Evolutionary conservation across 2,329 filamentous ascomycete genomes (phyloP), one percentile per base, ranked within the genome.

Genomic region (Talaromyces verruculosus): DNA sequence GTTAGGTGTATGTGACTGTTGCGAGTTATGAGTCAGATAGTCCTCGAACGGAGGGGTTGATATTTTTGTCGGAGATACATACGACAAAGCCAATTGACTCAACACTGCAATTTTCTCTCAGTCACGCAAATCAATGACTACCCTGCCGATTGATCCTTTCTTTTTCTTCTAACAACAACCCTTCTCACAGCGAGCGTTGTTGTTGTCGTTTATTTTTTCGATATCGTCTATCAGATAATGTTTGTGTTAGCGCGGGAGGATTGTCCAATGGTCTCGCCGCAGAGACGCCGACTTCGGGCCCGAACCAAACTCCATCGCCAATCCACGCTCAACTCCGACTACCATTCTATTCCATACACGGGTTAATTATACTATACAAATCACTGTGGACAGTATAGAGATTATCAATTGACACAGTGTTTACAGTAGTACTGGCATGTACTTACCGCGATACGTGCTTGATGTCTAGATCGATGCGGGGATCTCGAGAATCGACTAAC

Each of bases 21-120:
- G 30, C n/a, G 28, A 51, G 45, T 62, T 33, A 30, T 45, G 43
- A 25, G 60, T 53, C 60, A 51, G 45, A 15, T 57, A n/a, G n/a
- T 57, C 53, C 28, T 39, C 22, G 19, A 25, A 15, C 25, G 53
- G 53, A 57, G 53, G 53, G 53, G 53, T 25, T 37, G 33, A 57
- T 39, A 25, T 57, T 39, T 25, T 57, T 25, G 17, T 55, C n/a
- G 30, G 51, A 55, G 51, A 57, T 22, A 57, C 53, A 7, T 57
- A 57, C 53, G 33, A 11, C 33, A 33, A 19, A 33, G n/a, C n/a
- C 53, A 57, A 39, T 22, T 57, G 53, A 25, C n/a, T 37, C 30
- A 22, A 15, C 33, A 25, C 51, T 13, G n/a, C 33, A 37, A 57
- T 17, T 39, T 22, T 15, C 19, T 15, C n/a, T 35, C 53, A 39